Evolutionary conservation across 2,329 filamentous ascomycete genomes (phyloP).

Genomic region (Malbranchea zuffiana): DNA sequence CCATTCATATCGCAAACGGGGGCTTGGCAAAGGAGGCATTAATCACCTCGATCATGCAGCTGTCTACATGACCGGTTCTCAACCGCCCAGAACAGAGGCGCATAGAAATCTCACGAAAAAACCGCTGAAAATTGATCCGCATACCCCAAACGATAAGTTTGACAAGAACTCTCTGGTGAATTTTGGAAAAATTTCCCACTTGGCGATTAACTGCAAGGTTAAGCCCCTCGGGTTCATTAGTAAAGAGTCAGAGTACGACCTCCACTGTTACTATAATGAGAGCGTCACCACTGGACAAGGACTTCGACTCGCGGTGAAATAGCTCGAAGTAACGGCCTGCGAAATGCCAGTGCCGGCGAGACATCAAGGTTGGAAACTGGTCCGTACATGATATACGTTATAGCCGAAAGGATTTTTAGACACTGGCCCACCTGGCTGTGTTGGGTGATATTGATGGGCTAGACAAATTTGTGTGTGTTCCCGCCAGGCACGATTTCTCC

Average conservation of each 20-base stretch:
- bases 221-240: conserved; percentile 30
- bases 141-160: conserved; percentile 18
- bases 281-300: no score
- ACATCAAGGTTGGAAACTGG: no score
- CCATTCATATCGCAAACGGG: conserved; percentile 30
- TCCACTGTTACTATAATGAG: no score
- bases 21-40: conserved; percentile 28
- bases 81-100: conserved; percentile 12
- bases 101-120: conserved; percentile 28
- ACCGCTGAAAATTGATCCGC: conserved; percentile 27
- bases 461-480: no score
- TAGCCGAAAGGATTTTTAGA: no score
- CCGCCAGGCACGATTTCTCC: no score
- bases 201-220: conserved; percentile 36
- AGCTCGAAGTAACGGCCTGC: no score
- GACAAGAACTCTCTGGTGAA: conserved; percentile 30
- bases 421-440: no score
- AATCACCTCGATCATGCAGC: conserved; percentile 29
- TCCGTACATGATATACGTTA: no score
- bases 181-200: conserved; percentile 32
- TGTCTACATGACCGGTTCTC: conserved; percentile 23
- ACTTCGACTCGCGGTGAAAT: no score
- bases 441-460: no score
- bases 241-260: conserved; percentile 16
- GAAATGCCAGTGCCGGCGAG: no score